Evolutionary conservation across 129 eudicot genomes (phyloP).

Genomic region (Saussurea involucrata): DNA sequence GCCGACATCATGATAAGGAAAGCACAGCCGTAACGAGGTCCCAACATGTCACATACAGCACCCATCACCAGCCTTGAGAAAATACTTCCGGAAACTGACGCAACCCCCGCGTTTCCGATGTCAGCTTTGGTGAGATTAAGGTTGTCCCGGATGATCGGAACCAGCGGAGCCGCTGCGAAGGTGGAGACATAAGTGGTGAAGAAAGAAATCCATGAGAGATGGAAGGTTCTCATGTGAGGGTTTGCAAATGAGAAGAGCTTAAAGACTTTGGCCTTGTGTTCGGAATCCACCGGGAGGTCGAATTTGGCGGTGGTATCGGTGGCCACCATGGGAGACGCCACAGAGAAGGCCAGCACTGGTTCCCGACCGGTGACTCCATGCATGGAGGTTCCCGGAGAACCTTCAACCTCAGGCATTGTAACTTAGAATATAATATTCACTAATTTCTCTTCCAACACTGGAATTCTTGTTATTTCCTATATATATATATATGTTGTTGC

Average conservation of each 20-base stretch:
- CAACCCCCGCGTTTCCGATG: slow-evolving; percentile 80
- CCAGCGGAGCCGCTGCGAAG: slow-evolving; percentile 84
- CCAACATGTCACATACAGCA: slow-evolving; percentile 67
- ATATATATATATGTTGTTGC: not conserved
- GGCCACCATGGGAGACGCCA: slow-evolving; percentile 34
- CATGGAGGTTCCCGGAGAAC: slow-evolving; percentile 45
- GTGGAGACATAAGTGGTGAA: slow-evolving; percentile 72
- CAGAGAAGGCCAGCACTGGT: slow-evolving; percentile 36
- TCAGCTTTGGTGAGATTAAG: slow-evolving; percentile 56
- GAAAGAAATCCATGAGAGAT: slow-evolving; percentile 77
- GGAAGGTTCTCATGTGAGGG: slow-evolving; percentile 79
- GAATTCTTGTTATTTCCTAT: not conserved
- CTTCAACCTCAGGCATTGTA: slow-evolving; percentile 38
- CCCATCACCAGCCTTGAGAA: slow-evolving; percentile 83
- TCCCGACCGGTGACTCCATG: slow-evolving; percentile 56
- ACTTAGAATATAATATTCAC: not conserved
- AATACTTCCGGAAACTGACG: slow-evolving; percentile 70
- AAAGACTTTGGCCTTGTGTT: slow-evolving; percentile 54
- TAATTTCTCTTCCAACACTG: not conserved
- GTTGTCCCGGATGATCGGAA: slow-evolving; percentile 85
- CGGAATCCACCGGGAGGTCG: slow-evolving; percentile 56
- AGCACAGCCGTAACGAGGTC: slow-evolving; percentile 84
- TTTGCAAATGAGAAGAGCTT: slow-evolving; percentile 53
- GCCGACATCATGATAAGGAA: slow-evolving; percentile 68
- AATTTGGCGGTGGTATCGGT: slow-evolving; percentile 45